Evolutionary conservation across 2,329 filamentous ascomycete genomes (phyloP), one percentile per base, ranked within the genome.

Genomic region (Trichoderma pleuroti): DNA sequence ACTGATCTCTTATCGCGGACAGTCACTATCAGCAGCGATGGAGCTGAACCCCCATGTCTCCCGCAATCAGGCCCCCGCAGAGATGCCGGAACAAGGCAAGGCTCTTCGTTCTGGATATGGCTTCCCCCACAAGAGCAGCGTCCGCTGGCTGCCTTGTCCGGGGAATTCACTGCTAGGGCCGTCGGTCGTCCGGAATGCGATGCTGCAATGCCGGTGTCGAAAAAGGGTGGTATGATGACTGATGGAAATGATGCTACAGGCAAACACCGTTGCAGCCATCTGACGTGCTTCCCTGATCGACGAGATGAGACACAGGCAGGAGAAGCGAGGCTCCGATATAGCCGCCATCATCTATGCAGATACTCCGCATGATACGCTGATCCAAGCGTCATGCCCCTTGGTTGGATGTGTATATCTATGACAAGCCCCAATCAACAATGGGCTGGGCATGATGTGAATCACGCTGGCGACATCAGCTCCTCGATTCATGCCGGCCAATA

Each of bases 31-130:
- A 68, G 21, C 24, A 32, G 9, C 28, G 16, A 59, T 57, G 28
- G 11, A 52, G 26, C 32, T 24, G 10, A 32, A 36, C 54, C 56
- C 63, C 65, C 65, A 68, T 68, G 65, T 42, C 36, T 32, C 28
- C 64, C 36, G 54, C 54, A 49, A 34, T 60, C 65, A 68, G 54
- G 36, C 65, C 39, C 34, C 65, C 65, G 54, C 65, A 68, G 32
- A 66, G 49, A 56, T 66, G 39, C 49, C 63, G 30, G 46, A 39
- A 36, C 30, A 24, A 65, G 63, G 11, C 63, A 34, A 32, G 60
- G 30, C 60, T 60, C 56, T 46, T 26, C 26, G 32, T 26, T 32
- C 56, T 34, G 26, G 34, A 26, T 24, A 68, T 59, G n/a, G 52
- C 12, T 49, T 34, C 36, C 64, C 65, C 65, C 65, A 68, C 56